Evolutionary conservation across 2,329 filamentous ascomycete genomes (phyloP).

Genomic region (Trichoderma atroviride): DNA sequence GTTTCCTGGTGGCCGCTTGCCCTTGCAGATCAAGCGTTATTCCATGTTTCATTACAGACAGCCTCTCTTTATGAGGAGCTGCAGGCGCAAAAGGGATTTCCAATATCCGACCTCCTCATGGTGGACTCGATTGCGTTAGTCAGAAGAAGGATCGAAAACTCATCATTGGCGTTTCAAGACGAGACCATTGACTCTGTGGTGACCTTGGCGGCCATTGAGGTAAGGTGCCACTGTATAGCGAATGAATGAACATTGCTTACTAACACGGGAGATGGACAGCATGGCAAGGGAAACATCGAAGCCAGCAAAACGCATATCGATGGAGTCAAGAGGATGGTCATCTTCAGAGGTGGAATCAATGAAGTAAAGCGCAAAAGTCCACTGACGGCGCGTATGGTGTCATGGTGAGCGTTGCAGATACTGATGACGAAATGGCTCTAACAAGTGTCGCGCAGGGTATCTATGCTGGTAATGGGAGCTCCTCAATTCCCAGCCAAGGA

Average conservation of each 20-base stretch:
- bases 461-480: conserved; percentile 14
- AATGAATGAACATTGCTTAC: background rate
- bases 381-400: conserved; percentile 17
- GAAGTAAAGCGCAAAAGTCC: conserved; percentile 10
- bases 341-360: conserved; percentile 5
- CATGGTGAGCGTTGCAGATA: background rate
- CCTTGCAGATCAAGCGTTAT: conserved; percentile 7
- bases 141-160: conserved; percentile 3
- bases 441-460: background rate
- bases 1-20: conserved; percentile 23
- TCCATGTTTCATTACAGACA: conserved; percentile 20
- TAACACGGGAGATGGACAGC: background rate
- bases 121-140: conserved; percentile 11
- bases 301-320: conserved; percentile 18
- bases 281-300: conserved; percentile 20
- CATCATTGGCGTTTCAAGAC: conserved; percentile 13
- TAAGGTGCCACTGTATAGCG: background rate
- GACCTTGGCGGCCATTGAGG: conserved; percentile 18
- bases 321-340: conserved; percentile 12
- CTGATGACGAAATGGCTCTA: background rate
- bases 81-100: conserved; percentile 14
- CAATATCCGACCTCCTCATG: conserved; percentile 19
- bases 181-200: conserved; percentile 18
- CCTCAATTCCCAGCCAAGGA: conserved; percentile 15
- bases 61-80: conserved; percentile 21